These are phyloP conservation scores for Coniochaeta pulveracea DNA, from an alignment of 2,329 filamentous ascomycete species.

Conservation along the genomic window DNA sequence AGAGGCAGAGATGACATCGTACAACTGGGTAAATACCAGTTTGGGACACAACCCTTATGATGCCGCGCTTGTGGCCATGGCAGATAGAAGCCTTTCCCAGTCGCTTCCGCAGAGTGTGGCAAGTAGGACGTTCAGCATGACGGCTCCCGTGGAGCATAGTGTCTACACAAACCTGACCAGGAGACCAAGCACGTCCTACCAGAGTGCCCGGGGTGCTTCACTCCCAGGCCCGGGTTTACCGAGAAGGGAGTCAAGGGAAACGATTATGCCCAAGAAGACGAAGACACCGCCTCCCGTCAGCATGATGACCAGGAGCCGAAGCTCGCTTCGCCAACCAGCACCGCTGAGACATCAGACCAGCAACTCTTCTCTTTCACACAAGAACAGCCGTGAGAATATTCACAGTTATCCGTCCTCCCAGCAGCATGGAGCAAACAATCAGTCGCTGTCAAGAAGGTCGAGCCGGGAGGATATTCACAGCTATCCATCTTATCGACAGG, in stretches of 20 bases:
- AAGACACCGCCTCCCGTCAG: slow-evolving; percentile 29
- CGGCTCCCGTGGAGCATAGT: slow-evolving; percentile 15
- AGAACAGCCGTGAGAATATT: slow-evolving; percentile 19
- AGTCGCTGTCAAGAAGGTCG: slow-evolving; percentile 13
- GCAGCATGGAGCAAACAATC: too few relatives aligned
- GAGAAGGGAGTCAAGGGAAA: slow-evolving; percentile 14
- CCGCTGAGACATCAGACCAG: slow-evolving; percentile 24
- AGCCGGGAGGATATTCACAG: slow-evolving; percentile 19
- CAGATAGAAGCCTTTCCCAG: slow-evolving; percentile 6
- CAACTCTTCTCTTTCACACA: slow-evolving; percentile 17
- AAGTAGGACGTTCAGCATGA: slow-evolving; percentile 20
- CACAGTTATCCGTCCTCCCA: slow-evolving; percentile 12
- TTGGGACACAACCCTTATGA: slow-evolving; percentile 17
- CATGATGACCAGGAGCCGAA: slow-evolving; percentile 27
- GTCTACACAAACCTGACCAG: slow-evolving; percentile 10
- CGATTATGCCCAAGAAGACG: slow-evolving; percentile 15
- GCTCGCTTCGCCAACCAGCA: slow-evolving; percentile 20
- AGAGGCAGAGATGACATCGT: slow-evolving; percentile 12
- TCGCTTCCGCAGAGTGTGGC: slow-evolving; percentile 2
- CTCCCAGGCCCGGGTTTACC: slow-evolving; percentile 18
- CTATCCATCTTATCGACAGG: slow-evolving; percentile 10
- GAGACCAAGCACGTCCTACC: slow-evolving; percentile 6
- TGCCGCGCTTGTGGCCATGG: slow-evolving; percentile 12
- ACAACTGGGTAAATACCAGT: slow-evolving; percentile 12
- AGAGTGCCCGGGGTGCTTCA: slow-evolving; percentile 9